Percentiles rank a stretch among this genome's conserved stretches.
These are phyloP conservation scores for Metschnikowia santaceciliae DNA, from an alignment of 805 yeast species.

Conservation along the genomic window DNA sequence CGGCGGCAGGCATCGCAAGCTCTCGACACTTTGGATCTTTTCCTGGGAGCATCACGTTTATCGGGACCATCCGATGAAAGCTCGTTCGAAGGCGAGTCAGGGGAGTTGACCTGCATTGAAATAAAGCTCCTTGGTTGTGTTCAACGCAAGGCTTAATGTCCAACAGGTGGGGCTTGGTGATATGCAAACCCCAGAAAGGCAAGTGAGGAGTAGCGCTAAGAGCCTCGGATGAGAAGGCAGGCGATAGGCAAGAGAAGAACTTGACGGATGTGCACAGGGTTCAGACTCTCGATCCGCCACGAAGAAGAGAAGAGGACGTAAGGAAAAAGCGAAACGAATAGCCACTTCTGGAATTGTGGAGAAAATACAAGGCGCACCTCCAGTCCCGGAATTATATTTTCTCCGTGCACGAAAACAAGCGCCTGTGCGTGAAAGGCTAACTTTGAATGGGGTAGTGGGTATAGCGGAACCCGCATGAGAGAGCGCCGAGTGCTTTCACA, in stretches of 20 bases:
- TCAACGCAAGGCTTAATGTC: background rate
- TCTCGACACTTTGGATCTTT: conserved; percentile 68
- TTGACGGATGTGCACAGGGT: background rate
- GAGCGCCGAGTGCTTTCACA: background rate
- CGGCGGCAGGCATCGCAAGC: conserved; percentile 81
- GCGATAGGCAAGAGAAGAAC: background rate
- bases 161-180: background rate
- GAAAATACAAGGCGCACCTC: conserved; percentile 8
- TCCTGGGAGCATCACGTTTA: conserved; percentile 35
- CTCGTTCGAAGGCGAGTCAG: conserved; percentile 6
- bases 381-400: conserved; percentile 16
- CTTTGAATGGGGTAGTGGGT: conserved; percentile 2
- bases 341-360: conserved; percentile 7
- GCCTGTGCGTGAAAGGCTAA: conserved; percentile 1
- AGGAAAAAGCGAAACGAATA: background rate
- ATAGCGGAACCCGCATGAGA: background rate
- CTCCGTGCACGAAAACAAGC: conserved; percentile 13
- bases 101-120: conserved; percentile 2
- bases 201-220: background rate
- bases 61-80: conserved; percentile 1
- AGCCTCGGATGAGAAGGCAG: background rate
- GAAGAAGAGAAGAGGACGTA: background rate
- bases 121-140: background rate
- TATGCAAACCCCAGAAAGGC: background rate
- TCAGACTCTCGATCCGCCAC: background rate